Evolutionary conservation across 2,329 filamentous ascomycete genomes (phyloP).

Genomic region (Atkinsonella texensis): DNA sequence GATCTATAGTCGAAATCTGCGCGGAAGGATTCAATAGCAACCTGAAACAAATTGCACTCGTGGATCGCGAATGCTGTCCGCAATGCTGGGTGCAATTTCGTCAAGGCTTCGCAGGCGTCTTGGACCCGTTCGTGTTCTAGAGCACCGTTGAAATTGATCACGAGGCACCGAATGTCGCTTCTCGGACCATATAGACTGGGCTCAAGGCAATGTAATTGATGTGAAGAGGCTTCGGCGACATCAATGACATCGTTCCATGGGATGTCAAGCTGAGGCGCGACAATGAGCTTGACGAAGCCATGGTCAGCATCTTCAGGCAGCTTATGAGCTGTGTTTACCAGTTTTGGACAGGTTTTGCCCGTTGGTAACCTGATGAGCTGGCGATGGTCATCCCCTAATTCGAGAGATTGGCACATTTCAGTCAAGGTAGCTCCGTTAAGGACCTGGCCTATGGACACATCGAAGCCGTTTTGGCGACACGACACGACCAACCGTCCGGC

Average conservation of each 20-base stretch:
- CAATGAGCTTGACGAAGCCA: conserved; percentile 26
- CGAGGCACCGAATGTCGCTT: conserved; percentile 34
- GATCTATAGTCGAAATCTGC: conserved; percentile 32
- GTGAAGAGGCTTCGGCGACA: conserved; percentile 33
- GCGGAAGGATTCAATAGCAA: conserved; percentile 29
- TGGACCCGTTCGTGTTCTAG: conserved; percentile 32
- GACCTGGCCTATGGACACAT: conserved; percentile 30
- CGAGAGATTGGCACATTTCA: conserved; percentile 29
- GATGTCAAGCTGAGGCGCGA: conserved; percentile 31
- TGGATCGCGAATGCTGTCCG: conserved; percentile 41
- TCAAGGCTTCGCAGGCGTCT: conserved; percentile 32
- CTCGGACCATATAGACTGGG: conserved; percentile 30
- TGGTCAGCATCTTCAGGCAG: conserved; percentile 13
- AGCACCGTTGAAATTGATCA: conserved; percentile 34
- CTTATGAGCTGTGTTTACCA: conserved; percentile 5
- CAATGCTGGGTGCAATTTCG: conserved; percentile 36
- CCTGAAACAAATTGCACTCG: conserved; percentile 35
- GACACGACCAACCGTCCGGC: conserved; percentile 31
- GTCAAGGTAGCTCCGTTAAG: conserved; percentile 29
- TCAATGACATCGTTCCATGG: conserved; percentile 32
- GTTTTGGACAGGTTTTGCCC: conserved; percentile 3
- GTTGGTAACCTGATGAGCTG: not conserved
- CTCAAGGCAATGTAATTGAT: conserved; percentile 37
- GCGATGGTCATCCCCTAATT: conserved; percentile 7
- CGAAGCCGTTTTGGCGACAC: conserved; percentile 30